Evolutionary conservation across 331 rosid species (phyloP).

Genomic region (Quercus lobata): DNA sequence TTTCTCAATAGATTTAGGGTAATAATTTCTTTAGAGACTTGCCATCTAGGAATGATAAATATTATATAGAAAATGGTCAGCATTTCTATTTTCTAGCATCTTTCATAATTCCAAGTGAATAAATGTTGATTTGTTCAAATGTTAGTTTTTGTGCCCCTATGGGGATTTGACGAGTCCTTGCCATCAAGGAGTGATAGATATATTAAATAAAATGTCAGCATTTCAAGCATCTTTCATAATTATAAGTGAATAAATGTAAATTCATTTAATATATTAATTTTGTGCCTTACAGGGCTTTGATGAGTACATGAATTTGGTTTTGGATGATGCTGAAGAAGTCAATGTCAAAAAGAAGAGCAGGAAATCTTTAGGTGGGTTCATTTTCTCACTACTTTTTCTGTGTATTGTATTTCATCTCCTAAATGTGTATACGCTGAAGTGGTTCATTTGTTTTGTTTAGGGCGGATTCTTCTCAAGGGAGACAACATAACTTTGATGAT

Average conservation of each 20-base stretch:
- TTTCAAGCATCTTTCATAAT: too few species aligned
- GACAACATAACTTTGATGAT: constrained; percentile 61
- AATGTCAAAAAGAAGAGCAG: constrained; percentile 48
- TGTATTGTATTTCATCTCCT: background rate
- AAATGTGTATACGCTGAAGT: constrained; percentile 6
- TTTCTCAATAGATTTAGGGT: background rate
- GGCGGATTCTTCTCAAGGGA: constrained; percentile 59
- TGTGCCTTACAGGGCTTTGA: constrained; percentile 44
- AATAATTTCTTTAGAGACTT: background rate
- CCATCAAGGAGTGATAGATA: too few species aligned
- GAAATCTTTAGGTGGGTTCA: constrained; percentile 37
- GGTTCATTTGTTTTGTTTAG: constrained; percentile 15
- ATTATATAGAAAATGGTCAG: background rate
- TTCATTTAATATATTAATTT: background rate
- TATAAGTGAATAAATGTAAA: too few species aligned
- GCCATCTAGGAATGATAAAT: background rate
- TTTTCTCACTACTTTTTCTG: background rate
- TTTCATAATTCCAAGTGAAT: too few species aligned
- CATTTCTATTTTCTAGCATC: too few species aligned
- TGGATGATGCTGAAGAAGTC: constrained; percentile 59
- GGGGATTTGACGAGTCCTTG: constrained; percentile 54
- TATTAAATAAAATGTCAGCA: too few species aligned
- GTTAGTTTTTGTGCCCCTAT: background rate
- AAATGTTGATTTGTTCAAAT: too few species aligned
- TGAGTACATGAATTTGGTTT: constrained; percentile 58